phyloP scores from a whole-genome alignment of 345 rosid genomes.

The Lenwebbia sp. region DNA sequence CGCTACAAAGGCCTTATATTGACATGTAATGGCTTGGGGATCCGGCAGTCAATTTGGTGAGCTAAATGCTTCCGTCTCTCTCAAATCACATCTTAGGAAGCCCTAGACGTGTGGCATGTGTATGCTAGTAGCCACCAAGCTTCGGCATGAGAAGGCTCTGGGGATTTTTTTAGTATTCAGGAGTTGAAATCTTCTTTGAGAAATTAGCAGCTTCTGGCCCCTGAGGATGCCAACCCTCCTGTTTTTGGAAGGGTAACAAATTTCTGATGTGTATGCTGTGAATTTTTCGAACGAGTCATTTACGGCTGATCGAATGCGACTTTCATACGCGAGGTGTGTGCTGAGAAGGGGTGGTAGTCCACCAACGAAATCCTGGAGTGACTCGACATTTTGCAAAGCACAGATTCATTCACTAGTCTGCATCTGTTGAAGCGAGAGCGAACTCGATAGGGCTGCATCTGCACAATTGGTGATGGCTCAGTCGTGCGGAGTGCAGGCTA shows the following conservation, averaged over 20 bases:
- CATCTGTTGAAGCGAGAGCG: not conserved
- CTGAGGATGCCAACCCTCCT: not conserved
- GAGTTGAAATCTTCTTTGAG: not conserved
- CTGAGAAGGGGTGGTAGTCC: not conserved
- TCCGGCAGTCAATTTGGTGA: slow-evolving; percentile 67
- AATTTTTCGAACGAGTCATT: not conserved
- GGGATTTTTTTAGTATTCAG: not conserved
- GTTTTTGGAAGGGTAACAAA: not conserved
- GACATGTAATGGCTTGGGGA: slow-evolving; percentile 92
- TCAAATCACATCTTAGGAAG: not conserved
- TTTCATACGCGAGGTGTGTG: not conserved
- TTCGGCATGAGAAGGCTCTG: not conserved
- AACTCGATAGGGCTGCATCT: not conserved
- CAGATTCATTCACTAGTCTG: not conserved
- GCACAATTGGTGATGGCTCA: not conserved
- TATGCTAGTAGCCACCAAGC: not conserved
- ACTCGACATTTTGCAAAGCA: not conserved
- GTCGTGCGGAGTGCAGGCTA: not conserved
- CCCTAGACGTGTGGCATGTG: not conserved
- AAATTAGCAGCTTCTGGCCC: not conserved
- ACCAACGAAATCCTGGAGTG: not conserved
- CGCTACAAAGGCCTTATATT: slow-evolving; percentile 84
- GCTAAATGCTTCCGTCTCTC: not conserved
- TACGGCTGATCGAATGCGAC: not conserved
- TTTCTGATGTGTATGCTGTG: not conserved